These are phyloP conservation scores for Fistulinella prunicolor DNA, from an alignment of 768 basidiomycete species.

Conservation along the genomic window DNA sequence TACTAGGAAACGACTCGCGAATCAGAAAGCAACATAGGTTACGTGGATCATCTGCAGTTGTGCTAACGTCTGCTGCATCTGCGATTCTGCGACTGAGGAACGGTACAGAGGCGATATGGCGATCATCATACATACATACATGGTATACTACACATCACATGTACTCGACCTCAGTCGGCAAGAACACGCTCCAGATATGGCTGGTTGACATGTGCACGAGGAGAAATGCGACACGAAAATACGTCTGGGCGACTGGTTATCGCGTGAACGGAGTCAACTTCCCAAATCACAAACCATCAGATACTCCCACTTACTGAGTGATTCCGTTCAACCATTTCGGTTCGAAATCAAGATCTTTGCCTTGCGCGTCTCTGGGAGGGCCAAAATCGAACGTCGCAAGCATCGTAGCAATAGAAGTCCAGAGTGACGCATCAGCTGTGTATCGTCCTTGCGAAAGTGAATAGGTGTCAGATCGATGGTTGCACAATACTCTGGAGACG, in stretches of 20 bases:
- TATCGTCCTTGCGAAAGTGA: not conserved
- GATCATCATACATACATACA: not conserved
- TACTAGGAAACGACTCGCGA: too few species aligned
- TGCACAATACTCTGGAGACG: too few species aligned
- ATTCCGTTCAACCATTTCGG: conserved; percentile 7
- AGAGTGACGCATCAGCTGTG: conserved; percentile 3
- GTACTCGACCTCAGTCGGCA: not conserved
- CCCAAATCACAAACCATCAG: not conserved
- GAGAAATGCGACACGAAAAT: conserved; percentile 11
- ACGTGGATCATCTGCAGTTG: not conserved
- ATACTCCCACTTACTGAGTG: conserved; percentile 4
- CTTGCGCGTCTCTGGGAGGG: not conserved
- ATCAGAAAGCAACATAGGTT: too few species aligned
- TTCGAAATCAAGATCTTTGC: not conserved
- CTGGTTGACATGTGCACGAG: conserved; percentile 2
- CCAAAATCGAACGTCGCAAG: conserved; percentile 12
- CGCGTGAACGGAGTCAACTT: not conserved
- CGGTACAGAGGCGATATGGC: too few species aligned
- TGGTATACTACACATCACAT: not conserved
- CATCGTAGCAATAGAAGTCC: conserved; percentile 9
- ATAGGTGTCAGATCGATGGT: not conserved
- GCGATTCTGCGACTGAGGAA: too few species aligned
- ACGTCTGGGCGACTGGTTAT: conserved; percentile 5
- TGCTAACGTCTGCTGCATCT: too few species aligned
- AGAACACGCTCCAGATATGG: not conserved